Conservation (phyloP, 2,329 filamentous ascomycete species). For the Verticillium nonalfalfae region DNA sequence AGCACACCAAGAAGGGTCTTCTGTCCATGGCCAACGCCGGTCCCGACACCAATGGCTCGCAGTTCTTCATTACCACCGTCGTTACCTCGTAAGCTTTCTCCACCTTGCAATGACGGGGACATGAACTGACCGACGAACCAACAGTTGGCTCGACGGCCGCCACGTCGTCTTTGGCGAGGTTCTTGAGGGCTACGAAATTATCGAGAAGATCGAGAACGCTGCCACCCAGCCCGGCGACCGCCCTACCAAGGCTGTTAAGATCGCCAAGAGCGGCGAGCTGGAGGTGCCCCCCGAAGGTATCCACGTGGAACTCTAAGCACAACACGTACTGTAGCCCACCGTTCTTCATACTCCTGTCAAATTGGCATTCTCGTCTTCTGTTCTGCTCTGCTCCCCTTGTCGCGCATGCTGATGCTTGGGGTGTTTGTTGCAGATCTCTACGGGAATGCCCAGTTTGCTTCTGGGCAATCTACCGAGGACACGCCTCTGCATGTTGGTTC, state of each 20-base stretch:
- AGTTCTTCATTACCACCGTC: constrained; percentile 88
- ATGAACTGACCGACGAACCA: constrained; percentile 4
- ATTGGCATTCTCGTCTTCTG: not conserved
- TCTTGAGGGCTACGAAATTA: constrained; percentile 75
- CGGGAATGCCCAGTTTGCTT: constrained; percentile 28
- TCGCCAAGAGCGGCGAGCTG: constrained; percentile 78
- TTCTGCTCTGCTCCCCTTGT: constrained; percentile 5
- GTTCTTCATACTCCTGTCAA: constrained; percentile 3
- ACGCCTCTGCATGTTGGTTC: constrained; percentile 14
- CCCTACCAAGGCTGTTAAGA: constrained; percentile 64
- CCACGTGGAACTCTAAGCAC: constrained; percentile 75
- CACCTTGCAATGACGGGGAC: not conserved
- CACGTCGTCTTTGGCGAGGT: constrained; percentile 90
- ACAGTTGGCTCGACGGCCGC: constrained; percentile 72
- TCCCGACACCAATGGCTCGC: constrained; percentile 80
- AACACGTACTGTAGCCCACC: constrained; percentile 11
- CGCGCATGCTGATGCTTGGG: constrained; percentile 24
- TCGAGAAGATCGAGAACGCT: constrained; percentile 71
- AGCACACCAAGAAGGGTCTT: constrained; percentile 79
- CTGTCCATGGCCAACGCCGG: constrained; percentile 84
- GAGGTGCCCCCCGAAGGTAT: constrained; percentile 87
- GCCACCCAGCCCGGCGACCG: constrained; percentile 62
- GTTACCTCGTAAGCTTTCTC: constrained; percentile 58
- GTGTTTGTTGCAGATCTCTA: constrained; percentile 20
- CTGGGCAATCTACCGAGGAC: constrained; percentile 26